These are phyloP conservation scores for Kokia cookei DNA, from an alignment of 441 rosid species.

Conservation along the genomic window DNA sequence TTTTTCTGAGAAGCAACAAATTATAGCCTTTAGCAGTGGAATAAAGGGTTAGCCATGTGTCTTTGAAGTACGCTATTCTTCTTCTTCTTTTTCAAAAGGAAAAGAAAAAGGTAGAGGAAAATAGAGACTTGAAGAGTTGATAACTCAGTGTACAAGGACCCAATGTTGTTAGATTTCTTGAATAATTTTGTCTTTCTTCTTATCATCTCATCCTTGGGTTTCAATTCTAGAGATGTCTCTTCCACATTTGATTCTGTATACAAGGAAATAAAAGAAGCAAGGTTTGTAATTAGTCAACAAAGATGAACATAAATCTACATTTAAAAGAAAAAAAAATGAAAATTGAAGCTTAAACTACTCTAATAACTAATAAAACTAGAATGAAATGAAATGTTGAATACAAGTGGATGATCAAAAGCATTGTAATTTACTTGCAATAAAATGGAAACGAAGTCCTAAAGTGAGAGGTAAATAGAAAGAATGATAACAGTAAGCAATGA, in stretches of 20 bases:
- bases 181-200: constrained; percentile 58
- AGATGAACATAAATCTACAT: not conserved
- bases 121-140: constrained; percentile 57
- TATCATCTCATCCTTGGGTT: constrained; percentile 47
- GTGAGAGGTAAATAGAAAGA: not conserved
- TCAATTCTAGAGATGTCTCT: constrained; percentile 49
- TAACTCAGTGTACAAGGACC: constrained; percentile 56
- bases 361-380: not conserved
- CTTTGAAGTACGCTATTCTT: not conserved
- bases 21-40: not conserved
- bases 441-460: not conserved
- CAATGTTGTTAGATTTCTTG: constrained; percentile 43
- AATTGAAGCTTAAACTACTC: not conserved
- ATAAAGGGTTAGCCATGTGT: not conserved
- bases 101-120: not conserved
- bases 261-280: not conserved
- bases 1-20: constrained; percentile 28
- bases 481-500: not conserved
- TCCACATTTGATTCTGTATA: constrained; percentile 53
- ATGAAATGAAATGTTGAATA: not conserved
- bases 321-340: not conserved
- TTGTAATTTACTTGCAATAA: not conserved
- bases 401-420: not conserved
- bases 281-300: constrained; percentile 6
- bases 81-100: not conserved